Base-by-base conservation (phyloP, 495 filamentous ascomycete genomes). In the Massariosphaeria phaeospora region DNA sequence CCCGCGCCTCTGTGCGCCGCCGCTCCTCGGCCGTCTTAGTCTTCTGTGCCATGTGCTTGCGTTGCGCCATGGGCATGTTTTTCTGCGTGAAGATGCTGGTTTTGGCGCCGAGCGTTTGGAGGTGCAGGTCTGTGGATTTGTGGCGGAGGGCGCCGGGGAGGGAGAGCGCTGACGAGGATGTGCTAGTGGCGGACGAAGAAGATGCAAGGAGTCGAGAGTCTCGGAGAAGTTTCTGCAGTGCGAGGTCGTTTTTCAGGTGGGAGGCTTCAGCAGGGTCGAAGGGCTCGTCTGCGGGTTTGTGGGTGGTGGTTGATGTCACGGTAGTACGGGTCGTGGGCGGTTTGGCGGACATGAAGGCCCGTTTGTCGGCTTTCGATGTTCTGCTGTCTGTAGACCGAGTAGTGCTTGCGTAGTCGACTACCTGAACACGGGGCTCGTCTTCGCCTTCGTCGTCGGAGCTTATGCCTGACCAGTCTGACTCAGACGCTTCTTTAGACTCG, bases 211-310 rank as follows among this genome's bases (percentile, higher is more conserved):
- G 84, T 70, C 96, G 91, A 1, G 91, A 96, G 74, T 98, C 93
- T 52, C 82, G 76, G 10, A 98, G 80, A 10, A 98, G 79, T 13
- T 89, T 81, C 63, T 96, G 91, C 17, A 98, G 78, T 9, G 85
- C 90, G 20, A 97, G 80, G 62, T 98, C 93, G 66, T 96, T 93
- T 70, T 91, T 91, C 2, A 96, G 73, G 55, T 88, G 85, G 12
- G 72, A 67, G 7, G 76, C 73, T 62, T 87, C 84, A 2, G 71
- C 69, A 11, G 68, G 63, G 33, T 76, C 73, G 52, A 79, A 76
- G 20, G 73, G 72, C 30, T 77, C 71, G 3, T 63, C 57, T 42
- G 25, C 72, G 2, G 67, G 63, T 15, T 66, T 44, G 9, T 60
- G 9, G 18, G 66, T 67, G 52, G 60, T 27, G 56, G 34, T 66